phyloP scores from a whole-genome alignment of 2,329 filamentous ascomycete species.

The Botrytis elliptica region DNA sequence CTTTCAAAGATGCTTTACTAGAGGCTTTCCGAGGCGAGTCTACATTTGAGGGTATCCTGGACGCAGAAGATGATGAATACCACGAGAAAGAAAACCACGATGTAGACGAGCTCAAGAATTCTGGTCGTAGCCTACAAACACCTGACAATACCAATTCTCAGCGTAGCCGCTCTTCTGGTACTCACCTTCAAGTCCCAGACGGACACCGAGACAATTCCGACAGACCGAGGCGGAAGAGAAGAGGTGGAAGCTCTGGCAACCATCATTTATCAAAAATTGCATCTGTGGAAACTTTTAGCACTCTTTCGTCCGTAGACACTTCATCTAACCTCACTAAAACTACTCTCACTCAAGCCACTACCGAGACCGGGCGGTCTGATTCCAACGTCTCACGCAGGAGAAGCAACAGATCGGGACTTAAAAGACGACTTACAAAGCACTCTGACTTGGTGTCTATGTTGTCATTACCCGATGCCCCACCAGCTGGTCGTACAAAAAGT shows the following conservation, averaged over 20 bases:
- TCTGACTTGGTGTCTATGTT: constrained; percentile 92
- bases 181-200: constrained; percentile 24
- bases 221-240: constrained; percentile 26
- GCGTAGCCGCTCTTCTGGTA: constrained; percentile 20
- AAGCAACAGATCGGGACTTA: constrained; percentile 41
- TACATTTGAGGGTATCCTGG: constrained; percentile 34
- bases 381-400: constrained; percentile 35
- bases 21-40: constrained; percentile 65
- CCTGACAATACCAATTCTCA: constrained; percentile 17
- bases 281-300: constrained; percentile 35
- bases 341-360: constrained; percentile 47
- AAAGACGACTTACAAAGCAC: constrained; percentile 78
- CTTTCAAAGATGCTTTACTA: constrained; percentile 57
- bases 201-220: constrained; percentile 12
- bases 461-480: constrained; percentile 63
- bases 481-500: constrained; percentile 61
- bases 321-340: constrained; percentile 36
- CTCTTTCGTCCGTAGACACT: constrained; percentile 28
- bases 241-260: constrained; percentile 30
- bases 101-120: constrained; percentile 22
- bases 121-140: constrained; percentile 23
- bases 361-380: constrained; percentile 27
- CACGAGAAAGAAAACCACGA: constrained; percentile 29
- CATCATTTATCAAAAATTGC: constrained; percentile 38
- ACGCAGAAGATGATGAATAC: constrained; percentile 19